Evolutionary conservation across 148 eudicot species (phyloP), one percentile per base, ranked within the genome.

Genomic region (Nyssa sinensis): DNA sequence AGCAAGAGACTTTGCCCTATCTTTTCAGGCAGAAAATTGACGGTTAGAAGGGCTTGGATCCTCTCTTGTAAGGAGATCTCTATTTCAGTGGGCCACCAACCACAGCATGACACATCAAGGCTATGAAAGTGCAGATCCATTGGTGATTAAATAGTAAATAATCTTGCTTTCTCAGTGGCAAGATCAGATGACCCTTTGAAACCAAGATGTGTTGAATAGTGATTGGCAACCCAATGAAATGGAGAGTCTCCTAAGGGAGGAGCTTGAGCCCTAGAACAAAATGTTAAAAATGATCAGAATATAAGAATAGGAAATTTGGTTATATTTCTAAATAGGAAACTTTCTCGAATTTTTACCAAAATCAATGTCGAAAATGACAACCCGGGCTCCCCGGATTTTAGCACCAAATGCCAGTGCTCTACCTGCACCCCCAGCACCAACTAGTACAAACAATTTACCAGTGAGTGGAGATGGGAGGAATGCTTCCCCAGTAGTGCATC

Each of bases 381-480:
- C 71, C 13, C 83, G 66, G 4, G 89, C 82, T 39, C 86, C 84
- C 75, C 89, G 80, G 41, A 61, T 78, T 74, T 83, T 83, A 59
- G 89, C 89, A 39, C 89, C 89, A 62, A 83, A 83, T 25, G 86
- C 84, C 41, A 86, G 72, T 27, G 86, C 89, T 83, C 84, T 81
- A 67, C 89, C 89, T 57, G 89, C 89, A 66, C 89, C 88, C 59
- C 89, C 89, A 76, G 89, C 86, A 51, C 89, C 89, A 62, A 83
- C 89, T 32, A 86, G 12, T 24, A 86, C 84, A 76, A 83, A 83
- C 77, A 71, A 60, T 70, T 77, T 86, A 44, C 82, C 82, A 37
- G 62, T 69, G 31, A 86, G 77, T 25, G 82, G 84, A 72, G 86
- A 82, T 28, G 74, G 51, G 24, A 70, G 62, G 2, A 29, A 25